Conservation (phyloP, 768 basidiomycete species). For the Cystofilobasidium bisporidii region DNA sequence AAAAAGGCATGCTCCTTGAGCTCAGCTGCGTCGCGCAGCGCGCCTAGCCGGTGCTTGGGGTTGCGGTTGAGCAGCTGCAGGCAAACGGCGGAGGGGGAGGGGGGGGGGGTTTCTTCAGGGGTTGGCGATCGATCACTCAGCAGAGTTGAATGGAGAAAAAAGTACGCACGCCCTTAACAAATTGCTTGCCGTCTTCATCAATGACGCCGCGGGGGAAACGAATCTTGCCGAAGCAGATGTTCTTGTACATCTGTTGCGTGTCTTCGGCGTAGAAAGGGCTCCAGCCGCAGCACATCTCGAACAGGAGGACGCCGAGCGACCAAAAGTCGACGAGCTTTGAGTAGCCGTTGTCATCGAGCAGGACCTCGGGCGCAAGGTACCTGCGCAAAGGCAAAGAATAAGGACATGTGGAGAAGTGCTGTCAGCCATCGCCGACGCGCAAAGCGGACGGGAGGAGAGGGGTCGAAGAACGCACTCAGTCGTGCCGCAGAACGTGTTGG, state of each 20-base stretch:
- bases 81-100: not conserved
- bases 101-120: too few relatives aligned
- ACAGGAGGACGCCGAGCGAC: constrained; percentile 87
- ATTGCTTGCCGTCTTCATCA: constrained; percentile 94
- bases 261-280: constrained; percentile 99
- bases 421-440: too few relatives aligned
- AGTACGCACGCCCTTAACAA: constrained; percentile 84
- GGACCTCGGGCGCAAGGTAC: constrained; percentile 98
- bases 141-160: not conserved
- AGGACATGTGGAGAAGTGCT: too few relatives aligned
- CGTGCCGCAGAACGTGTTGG: constrained; percentile 98
- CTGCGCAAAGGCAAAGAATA: too few relatives aligned
- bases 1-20: constrained; percentile 96
- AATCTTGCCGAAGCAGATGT: constrained; percentile 97
- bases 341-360: constrained; percentile 95
- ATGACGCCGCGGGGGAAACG: constrained; percentile 95
- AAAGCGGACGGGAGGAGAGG: not conserved
- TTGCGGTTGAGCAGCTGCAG: constrained; percentile 88
- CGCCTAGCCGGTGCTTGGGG: constrained; percentile 92
- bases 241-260: constrained; percentile 97
- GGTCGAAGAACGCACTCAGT: constrained; percentile 45
- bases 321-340: constrained; percentile 98
- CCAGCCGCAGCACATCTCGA: constrained; percentile 99
- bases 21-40: constrained; percentile 78
- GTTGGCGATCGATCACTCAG: too few relatives aligned